These are phyloP conservation scores for Fusarium mexicanum DNA, from an alignment of 2,329 filamentous ascomycete genomes.

Conservation along the genomic window DNA sequence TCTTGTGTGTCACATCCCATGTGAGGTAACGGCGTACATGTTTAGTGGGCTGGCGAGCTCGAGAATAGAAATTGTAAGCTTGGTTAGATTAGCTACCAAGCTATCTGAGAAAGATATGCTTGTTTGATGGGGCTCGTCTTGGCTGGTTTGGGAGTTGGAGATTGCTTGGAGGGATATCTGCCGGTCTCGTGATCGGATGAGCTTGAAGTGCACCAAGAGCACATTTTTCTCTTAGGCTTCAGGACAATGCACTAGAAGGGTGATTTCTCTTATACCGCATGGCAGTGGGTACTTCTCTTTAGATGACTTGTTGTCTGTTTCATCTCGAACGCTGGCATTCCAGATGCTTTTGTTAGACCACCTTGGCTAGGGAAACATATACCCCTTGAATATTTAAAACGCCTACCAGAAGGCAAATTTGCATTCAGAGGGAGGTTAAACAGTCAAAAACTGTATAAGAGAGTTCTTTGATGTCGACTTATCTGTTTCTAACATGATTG, in stretches of 20 bases:
- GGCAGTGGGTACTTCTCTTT: not conserved
- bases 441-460: not conserved
- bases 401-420: not conserved
- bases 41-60: not conserved
- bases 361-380: too few relatives aligned
- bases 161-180: not conserved
- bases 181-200: not conserved
- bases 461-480: not conserved
- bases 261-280: not conserved
- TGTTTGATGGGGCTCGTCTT: not conserved
- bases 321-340: not conserved
- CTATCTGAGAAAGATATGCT: not conserved
- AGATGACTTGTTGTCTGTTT: not conserved
- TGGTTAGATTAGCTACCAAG: not conserved
- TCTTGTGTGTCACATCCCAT: not conserved
- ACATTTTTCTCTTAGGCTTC: too few relatives aligned
- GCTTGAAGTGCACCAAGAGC: not conserved
- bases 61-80: not conserved
- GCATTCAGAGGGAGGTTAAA: fast-evolving
- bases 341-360: too few relatives aligned
- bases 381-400: not conserved
- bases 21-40: not conserved
- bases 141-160: not conserved
- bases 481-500: not conserved
- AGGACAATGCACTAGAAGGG: too few relatives aligned